These are phyloP conservation scores for Xylariaceae sp. DNA, from an alignment of 2,329 filamentous ascomycete genomes.

Conservation along the genomic window DNA sequence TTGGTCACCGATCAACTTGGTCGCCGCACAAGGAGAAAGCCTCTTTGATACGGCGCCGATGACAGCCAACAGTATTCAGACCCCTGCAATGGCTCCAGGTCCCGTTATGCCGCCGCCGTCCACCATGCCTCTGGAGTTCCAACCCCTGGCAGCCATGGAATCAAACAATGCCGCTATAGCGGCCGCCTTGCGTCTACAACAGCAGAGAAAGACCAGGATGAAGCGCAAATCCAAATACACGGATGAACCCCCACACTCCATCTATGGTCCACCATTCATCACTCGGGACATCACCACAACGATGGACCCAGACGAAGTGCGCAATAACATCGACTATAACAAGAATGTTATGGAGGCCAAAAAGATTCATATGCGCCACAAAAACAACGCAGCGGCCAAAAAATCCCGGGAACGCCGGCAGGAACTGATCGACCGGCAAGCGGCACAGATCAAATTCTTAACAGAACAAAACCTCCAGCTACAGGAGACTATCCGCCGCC, in stretches of 20 bases:
- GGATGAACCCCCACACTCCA: conserved; percentile 3
- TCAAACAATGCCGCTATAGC: too few species aligned
- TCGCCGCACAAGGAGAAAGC: too few species aligned
- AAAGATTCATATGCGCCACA: conserved; percentile 1
- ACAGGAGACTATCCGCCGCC: too few species aligned
- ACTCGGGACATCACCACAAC: background rate
- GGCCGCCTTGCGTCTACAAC: too few species aligned
- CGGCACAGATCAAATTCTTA: background rate
- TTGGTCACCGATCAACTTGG: too few species aligned
- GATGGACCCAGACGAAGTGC: conserved; percentile 5
- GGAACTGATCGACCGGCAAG: conserved; percentile 6
- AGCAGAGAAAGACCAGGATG: background rate
- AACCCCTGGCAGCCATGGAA: background rate
- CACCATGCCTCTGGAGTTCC: background rate
- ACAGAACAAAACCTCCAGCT: background rate
- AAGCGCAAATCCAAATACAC: conserved; percentile 12
- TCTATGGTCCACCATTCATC: conserved; percentile 12
- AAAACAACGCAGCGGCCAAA: conserved; percentile 13
- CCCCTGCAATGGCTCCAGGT: too few species aligned
- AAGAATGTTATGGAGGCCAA: background rate
- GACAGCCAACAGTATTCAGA: too few species aligned
- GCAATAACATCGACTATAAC: background rate
- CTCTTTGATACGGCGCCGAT: too few species aligned
- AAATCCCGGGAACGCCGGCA: conserved; percentile 7
- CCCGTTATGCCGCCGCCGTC: too few species aligned